These are phyloP conservation scores for Chaetomiaceae sp. DNA, from an alignment of 2,329 filamentous ascomycete genomes.

Conservation along the genomic window DNA sequence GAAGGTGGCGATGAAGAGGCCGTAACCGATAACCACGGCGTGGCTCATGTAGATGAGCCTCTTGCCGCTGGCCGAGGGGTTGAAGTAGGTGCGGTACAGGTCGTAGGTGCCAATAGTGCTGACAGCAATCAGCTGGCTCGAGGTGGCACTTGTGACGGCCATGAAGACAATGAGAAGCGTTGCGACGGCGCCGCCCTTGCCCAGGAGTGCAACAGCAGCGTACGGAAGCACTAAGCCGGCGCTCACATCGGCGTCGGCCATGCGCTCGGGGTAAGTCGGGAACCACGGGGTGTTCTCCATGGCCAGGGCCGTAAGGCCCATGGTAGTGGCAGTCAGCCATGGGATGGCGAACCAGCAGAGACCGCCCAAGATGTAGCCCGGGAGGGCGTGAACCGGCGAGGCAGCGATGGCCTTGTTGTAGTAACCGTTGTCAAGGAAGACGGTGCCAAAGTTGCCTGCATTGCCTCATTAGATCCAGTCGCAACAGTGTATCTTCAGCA, in stretches of 20 bases:
- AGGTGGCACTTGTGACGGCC: constrained; percentile 81
- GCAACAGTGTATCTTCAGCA: too few relatives aligned
- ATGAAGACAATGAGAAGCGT: constrained; percentile 82
- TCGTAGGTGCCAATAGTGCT: constrained; percentile 88
- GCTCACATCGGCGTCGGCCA: constrained; percentile 68
- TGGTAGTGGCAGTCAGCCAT: constrained; percentile 82
- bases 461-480: background rate
- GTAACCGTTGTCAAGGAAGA: constrained; percentile 84
- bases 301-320: constrained; percentile 77
- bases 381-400: constrained; percentile 76
- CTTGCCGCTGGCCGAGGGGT: constrained; percentile 69
- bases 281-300: constrained; percentile 69
- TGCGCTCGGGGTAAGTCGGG: constrained; percentile 67
- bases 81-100: constrained; percentile 81
- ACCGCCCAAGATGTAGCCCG: constrained; percentile 82
- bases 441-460: constrained; percentile 64
- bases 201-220: constrained; percentile 76
- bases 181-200: constrained; percentile 72
- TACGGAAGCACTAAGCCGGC: constrained; percentile 82
- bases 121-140: constrained; percentile 79
- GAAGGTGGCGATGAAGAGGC: constrained; percentile 71
- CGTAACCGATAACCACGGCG: constrained; percentile 63
- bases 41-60: constrained; percentile 78
- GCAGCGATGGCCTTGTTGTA: constrained; percentile 94
- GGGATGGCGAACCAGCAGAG: constrained; percentile 91